These are phyloP conservation scores for Rusavskia elegans DNA, from an alignment of 495 filamentous ascomycete genomes.

Conservation along the genomic window DNA sequence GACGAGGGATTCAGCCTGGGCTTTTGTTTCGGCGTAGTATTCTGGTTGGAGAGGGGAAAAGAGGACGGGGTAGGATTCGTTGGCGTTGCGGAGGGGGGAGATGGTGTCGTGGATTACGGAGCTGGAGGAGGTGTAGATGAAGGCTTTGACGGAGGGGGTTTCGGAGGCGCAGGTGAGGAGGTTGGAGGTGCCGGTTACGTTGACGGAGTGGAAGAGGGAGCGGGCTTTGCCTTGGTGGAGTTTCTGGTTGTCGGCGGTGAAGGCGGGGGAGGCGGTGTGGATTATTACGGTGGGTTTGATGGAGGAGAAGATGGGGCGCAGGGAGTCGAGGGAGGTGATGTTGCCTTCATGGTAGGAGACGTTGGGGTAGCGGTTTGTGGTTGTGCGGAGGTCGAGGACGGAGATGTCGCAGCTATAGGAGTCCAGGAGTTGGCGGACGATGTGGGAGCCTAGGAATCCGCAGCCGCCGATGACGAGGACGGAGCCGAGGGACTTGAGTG, in stretches of 20 bases:
- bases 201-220: conserved; percentile 48
- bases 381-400: conserved; percentile 62
- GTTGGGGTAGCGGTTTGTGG: conserved; percentile 10
- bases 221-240: neutral
- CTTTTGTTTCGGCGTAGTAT: conserved; percentile 19
- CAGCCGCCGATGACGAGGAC: conserved; percentile 37
- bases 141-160: conserved; percentile 25
- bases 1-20: conserved; percentile 15
- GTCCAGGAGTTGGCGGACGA: conserved; percentile 29
- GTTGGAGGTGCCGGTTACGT: conserved; percentile 73
- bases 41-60: conserved; percentile 11
- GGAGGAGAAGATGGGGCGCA: conserved; percentile 49
- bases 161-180: conserved; percentile 34
- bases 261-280: conserved; percentile 71
- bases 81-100: conserved; percentile 12
- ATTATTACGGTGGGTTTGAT: conserved; percentile 75
- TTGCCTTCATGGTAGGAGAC: conserved; percentile 65
- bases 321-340: conserved; percentile 56
- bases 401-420: conserved; percentile 30
- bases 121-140: conserved; percentile 26
- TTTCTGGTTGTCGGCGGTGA: conserved; percentile 19
- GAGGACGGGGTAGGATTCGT: conserved; percentile 16
- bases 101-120: conserved; percentile 19
- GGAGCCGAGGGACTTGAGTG: conserved; percentile 15
- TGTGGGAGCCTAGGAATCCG: conserved; percentile 37